These are phyloP conservation scores for Xylaria sp. DNA, from an alignment of 2,329 filamentous ascomycete species.

Conservation along the genomic window DNA sequence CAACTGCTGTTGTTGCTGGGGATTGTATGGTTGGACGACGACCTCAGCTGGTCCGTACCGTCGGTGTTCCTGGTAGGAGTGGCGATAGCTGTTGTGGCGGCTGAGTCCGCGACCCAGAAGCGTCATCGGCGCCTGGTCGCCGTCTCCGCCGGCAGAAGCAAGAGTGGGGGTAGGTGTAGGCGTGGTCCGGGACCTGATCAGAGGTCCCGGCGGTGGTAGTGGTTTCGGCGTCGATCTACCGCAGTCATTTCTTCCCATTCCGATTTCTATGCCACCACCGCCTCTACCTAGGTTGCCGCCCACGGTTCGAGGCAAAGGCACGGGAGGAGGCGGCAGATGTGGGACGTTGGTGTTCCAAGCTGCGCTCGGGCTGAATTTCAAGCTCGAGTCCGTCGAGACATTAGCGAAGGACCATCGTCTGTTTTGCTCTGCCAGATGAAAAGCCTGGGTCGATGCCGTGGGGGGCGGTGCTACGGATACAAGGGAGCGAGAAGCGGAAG, in stretches of 20 bases:
- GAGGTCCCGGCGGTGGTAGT: constrained; percentile 20
- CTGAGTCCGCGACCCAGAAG: constrained; percentile 12
- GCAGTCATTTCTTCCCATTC: neutral
- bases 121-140: constrained; percentile 13
- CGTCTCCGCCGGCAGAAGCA: neutral
- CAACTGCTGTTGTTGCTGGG: constrained; percentile 5
- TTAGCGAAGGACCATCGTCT: constrained; percentile 30
- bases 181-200: constrained; percentile 8
- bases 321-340: constrained; percentile 33
- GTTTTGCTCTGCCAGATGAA: constrained; percentile 19
- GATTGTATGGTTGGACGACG: constrained; percentile 20
- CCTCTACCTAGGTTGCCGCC: neutral
- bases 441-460: constrained; percentile 1
- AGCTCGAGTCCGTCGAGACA: constrained; percentile 7
- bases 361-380: constrained; percentile 7
- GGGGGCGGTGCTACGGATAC: neutral
- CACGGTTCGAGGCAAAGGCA: constrained; percentile 23
- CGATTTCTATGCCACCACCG: constrained; percentile 1
- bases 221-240: constrained; percentile 9
- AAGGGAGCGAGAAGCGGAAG: constrained; percentile 13
- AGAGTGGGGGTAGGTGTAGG: constrained; percentile 1
- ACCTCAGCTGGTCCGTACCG: constrained; percentile 27
- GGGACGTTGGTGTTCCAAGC: constrained; percentile 9
- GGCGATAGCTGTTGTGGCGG: constrained; percentile 13
- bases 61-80: constrained; percentile 12